A percentile compares a stretch with the other conserved stretches of the same genome.
Conservation (phyloP, 1,284 basidiomycete genomes). For the Pterula multifida region DNA sequence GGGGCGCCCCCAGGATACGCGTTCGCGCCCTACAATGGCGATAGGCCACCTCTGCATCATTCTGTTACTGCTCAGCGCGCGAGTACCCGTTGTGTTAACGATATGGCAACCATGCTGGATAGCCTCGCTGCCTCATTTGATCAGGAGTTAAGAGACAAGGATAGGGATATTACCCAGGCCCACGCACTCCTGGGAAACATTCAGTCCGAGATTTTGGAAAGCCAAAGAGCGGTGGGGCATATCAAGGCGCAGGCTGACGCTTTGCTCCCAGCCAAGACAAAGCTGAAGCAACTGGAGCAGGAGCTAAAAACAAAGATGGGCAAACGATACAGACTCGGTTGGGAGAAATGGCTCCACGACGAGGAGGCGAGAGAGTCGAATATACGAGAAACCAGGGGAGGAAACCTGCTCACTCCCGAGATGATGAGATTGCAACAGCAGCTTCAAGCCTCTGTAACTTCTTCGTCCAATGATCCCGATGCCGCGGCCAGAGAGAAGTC, state of each 20-base stretch:
- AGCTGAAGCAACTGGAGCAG: conserved; percentile 52
- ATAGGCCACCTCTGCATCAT: conserved; percentile 69
- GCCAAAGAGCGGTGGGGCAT: conserved; percentile 63
- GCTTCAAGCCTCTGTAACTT: not conserved
- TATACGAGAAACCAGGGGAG: conserved; percentile 45
- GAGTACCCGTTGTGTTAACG: conserved; percentile 74
- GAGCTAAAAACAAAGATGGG: conserved; percentile 70
- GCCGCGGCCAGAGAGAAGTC: conserved; percentile 15
- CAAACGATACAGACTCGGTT: conserved; percentile 72
- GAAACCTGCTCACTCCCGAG: conserved; percentile 12
- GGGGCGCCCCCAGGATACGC: conserved; percentile 26
- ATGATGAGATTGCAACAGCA: not conserved
- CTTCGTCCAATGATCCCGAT: not conserved
- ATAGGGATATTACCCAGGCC: conserved; percentile 86
- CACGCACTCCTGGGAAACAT: conserved; percentile 81
- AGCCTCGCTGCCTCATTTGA: conserved; percentile 90
- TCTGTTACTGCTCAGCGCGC: conserved; percentile 84
- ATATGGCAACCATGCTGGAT: conserved; percentile 82
- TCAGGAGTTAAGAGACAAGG: conserved; percentile 84
- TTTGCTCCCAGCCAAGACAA: conserved; percentile 49
- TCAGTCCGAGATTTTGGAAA: conserved; percentile 86
- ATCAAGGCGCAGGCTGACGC: conserved; percentile 62
- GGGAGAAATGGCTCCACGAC: conserved; percentile 84
- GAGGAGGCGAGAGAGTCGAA: conserved; percentile 67
- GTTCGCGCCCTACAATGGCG: conserved; percentile 37